Percentiles rank a stretch among this genome's conserved stretches.
phyloP scores from a whole-genome alignment of 75 land plant species.

The Cupressus sempervirens region DNA sequence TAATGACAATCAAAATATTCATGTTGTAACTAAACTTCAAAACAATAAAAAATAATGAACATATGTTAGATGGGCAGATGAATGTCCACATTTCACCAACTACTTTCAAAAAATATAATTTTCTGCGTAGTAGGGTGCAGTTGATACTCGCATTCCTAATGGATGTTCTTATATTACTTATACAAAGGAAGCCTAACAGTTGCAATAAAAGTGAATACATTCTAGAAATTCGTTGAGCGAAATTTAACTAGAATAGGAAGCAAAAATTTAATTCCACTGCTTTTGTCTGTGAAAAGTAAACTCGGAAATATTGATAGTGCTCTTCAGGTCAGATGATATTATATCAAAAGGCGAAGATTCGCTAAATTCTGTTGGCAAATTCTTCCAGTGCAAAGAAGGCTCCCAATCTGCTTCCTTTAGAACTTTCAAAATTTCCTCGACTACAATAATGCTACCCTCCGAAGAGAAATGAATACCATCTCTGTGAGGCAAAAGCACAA shows the following conservation, averaged over 20 bases:
- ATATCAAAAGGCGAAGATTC: slow-evolving; percentile 69
- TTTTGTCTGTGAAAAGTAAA: slow-evolving; percentile 50
- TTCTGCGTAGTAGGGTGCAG: not conserved
- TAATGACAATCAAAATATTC: not conserved
- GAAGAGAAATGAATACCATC: slow-evolving; percentile 91
- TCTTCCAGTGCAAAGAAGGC: slow-evolving; percentile 72
- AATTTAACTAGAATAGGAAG: not conserved
- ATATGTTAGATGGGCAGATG: not conserved
- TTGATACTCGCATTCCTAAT: not conserved
- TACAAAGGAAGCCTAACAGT: not conserved
- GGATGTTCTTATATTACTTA: not conserved
- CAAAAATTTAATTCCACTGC: slow-evolving; percentile 42
- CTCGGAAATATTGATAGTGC: slow-evolving; percentile 51
- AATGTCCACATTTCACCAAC: not conserved
- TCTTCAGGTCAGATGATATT: slow-evolving; percentile 45
- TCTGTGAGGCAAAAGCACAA: slow-evolving; percentile 29
- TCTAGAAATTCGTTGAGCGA: not conserved
- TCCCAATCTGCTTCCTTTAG: slow-evolving; percentile 72
- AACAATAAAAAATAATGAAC: not conserved
- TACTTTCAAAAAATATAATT: not conserved
- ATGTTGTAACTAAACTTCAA: not conserved
- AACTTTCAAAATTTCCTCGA: slow-evolving; percentile 78
- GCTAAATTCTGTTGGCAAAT: slow-evolving; percentile 66
- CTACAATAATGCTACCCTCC: slow-evolving; percentile 76
- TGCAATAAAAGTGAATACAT: not conserved